Percentiles rank a stretch among this genome's conserved stretches.
phyloP scores from a whole-genome alignment of 176 grass and related monocot genomes.

The Avena atlantica region DNA sequence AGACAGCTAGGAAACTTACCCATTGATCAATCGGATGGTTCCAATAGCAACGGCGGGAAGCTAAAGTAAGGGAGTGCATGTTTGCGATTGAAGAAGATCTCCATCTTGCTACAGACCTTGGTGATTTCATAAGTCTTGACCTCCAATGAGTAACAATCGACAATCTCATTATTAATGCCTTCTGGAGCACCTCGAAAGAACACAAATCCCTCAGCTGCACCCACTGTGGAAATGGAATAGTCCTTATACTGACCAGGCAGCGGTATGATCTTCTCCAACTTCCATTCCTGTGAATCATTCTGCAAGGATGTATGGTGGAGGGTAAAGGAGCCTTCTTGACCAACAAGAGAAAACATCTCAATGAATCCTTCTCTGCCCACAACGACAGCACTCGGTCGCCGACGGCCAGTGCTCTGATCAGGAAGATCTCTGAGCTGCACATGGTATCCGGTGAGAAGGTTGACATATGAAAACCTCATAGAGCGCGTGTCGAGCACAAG shows the following conservation, averaged over 20 bases:
- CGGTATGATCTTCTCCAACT: not conserved
- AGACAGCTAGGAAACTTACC: not conserved
- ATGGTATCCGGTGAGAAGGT: not conserved
- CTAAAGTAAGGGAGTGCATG: not conserved
- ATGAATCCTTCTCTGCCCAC: constrained; percentile 6
- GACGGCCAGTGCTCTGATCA: not conserved
- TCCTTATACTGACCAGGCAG: not conserved
- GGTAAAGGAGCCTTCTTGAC: not conserved
- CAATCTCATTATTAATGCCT: too few species aligned
- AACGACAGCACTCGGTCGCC: not conserved
- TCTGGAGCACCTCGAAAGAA: not conserved
- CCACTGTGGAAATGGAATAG: not conserved
- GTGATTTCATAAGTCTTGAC: constrained; percentile 15
- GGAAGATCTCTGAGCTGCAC: not conserved
- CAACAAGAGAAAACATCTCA: not conserved
- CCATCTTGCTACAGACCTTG: not conserved
- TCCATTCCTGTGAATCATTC: not conserved
- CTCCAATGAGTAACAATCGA: not conserved
- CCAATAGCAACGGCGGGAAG: constrained; percentile 5
- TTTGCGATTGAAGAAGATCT: not conserved
- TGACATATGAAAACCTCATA: constrained; percentile 5
- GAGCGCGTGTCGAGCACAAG: not conserved
- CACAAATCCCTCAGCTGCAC: constrained; percentile 18
- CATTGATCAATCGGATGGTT: not conserved
- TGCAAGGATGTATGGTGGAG: not conserved